phyloP scores from a whole-genome alignment of 2,329 filamentous ascomycete genomes.

The Diplocarpon rosae region DNA sequence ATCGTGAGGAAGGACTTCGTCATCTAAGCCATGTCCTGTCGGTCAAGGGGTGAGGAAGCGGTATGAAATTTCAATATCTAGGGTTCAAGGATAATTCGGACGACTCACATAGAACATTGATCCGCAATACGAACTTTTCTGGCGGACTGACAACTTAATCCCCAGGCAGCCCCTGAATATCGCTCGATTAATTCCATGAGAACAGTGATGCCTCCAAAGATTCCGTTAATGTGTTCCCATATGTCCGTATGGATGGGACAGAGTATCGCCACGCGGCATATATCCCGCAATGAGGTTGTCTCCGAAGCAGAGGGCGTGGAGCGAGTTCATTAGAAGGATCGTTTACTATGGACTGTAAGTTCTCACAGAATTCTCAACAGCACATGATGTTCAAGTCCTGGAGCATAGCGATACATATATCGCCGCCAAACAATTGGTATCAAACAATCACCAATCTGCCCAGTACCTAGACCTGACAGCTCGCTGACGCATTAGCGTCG shows the following conservation, averaged over 20 bases:
- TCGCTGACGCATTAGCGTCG: too few species aligned
- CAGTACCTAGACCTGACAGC: too few species aligned
- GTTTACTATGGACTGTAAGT: neutral
- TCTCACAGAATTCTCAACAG: too few species aligned
- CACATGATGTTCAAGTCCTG: too few species aligned
- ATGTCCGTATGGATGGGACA: constrained; percentile 47
- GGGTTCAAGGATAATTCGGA: neutral
- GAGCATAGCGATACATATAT: too few species aligned
- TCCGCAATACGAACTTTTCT: constrained; percentile 22
- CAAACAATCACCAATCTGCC: too few species aligned
- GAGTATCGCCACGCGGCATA: constrained; percentile 29
- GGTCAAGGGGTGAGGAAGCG: neutral
- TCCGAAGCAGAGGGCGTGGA: constrained; percentile 25
- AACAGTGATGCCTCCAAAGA: constrained; percentile 38
- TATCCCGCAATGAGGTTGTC: constrained; percentile 45
- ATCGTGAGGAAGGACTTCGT: constrained; percentile 8
- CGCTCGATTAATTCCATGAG: constrained; percentile 30
- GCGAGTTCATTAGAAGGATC: constrained; percentile 16
- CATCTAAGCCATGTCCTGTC: constrained; percentile 5
- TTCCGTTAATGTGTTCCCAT: constrained; percentile 37
- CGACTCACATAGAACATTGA: constrained; percentile 27
- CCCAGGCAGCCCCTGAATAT: constrained; percentile 40
- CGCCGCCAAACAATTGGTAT: too few species aligned
- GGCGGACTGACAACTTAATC: constrained; percentile 35
- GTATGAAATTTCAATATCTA: too few species aligned